A percentile compares a stretch with the other conserved stretches of the same genome.
Evolutionary conservation across 2,329 filamentous ascomycete genomes (phyloP).

Genomic region (Penicillium freii): DNA sequence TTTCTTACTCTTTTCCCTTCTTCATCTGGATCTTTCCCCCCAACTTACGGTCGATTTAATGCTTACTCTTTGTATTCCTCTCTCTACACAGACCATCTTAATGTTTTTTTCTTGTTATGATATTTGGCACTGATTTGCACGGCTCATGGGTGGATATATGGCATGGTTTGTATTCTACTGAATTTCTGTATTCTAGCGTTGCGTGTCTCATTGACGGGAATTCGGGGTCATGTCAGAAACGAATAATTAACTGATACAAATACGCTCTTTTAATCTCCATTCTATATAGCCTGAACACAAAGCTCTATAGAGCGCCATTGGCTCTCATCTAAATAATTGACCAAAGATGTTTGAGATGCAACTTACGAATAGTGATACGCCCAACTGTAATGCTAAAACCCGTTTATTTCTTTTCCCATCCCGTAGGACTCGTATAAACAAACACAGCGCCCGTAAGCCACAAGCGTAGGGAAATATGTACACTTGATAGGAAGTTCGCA

Average conservation of each 20-base stretch:
- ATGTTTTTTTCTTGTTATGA: slow-evolving; percentile 8
- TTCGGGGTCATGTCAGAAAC: background rate
- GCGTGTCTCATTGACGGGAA: slow-evolving; percentile 12
- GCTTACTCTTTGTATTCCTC: slow-evolving; percentile 5
- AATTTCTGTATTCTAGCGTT: slow-evolving; percentile 22
- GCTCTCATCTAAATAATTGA: background rate
- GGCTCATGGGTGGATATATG: slow-evolving; percentile 13
- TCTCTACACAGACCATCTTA: slow-evolving; percentile 9
- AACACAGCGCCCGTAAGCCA: slow-evolving; percentile 6
- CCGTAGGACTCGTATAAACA: slow-evolving; percentile 1
- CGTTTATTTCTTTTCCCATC: slow-evolving; percentile 4
- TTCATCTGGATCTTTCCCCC: background rate
- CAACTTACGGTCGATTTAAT: slow-evolving; percentile 17
- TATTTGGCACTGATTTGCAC: slow-evolving; percentile 10
- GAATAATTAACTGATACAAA: slow-evolving; percentile 6
- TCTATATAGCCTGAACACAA: background rate
- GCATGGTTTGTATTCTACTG: slow-evolving; percentile 6
- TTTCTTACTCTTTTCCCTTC: slow-evolving; percentile 1
- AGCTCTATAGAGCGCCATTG: background rate
- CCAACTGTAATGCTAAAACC: background rate
- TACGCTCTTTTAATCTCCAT: background rate
- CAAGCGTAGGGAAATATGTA: slow-evolving; percentile 17
- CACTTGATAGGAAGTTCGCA: slow-evolving; percentile 16
- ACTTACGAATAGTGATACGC: background rate
- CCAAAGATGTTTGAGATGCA: background rate